Evolutionary conservation across 768 basidiomycete species (phyloP).

Genomic region (Coprinellus micaceus): DNA sequence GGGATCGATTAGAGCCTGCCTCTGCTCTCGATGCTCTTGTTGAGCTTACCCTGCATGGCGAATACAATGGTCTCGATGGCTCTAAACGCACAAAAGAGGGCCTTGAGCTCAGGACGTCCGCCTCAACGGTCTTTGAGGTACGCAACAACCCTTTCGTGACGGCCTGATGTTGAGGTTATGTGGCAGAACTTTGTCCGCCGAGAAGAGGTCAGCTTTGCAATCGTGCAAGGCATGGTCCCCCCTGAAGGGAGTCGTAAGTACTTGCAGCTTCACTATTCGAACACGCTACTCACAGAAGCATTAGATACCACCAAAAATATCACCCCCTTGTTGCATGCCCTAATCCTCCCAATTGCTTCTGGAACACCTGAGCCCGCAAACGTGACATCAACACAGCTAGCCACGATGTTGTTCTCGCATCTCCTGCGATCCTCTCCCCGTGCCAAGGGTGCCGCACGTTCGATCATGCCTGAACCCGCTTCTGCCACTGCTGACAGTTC

Average conservation of each 20-base stretch:
- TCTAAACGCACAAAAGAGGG: slow-evolving; percentile 60
- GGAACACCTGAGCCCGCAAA: slow-evolving; percentile 46
- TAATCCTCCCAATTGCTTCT: slow-evolving; percentile 57
- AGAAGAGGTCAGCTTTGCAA: slow-evolving; percentile 65
- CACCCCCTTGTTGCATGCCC: slow-evolving; percentile 68
- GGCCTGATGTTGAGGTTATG: slow-evolving; percentile 1
- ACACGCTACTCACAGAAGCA: slow-evolving; percentile 16
- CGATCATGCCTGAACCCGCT: slow-evolving; percentile 52
- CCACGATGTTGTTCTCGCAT: slow-evolving; percentile 76
- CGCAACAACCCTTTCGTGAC: not conserved
- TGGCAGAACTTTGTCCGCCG: slow-evolving; percentile 70
- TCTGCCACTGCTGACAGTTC: slow-evolving; percentile 31
- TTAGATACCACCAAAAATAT: slow-evolving; percentile 40
- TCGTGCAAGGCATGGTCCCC: slow-evolving; percentile 72
- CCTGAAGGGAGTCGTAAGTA: slow-evolving; percentile 42
- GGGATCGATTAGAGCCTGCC: slow-evolving; percentile 80
- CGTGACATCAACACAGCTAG: slow-evolving; percentile 67
- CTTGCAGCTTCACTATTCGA: not conserved
- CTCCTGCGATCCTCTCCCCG: slow-evolving; percentile 66
- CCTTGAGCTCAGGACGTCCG: slow-evolving; percentile 72
- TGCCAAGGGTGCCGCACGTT: slow-evolving; percentile 60
- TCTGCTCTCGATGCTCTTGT: slow-evolving; percentile 82
- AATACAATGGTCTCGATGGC: slow-evolving; percentile 69
- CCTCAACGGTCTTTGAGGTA: slow-evolving; percentile 83
- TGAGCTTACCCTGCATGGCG: slow-evolving; percentile 81